Conservation (phyloP, 2,329 filamentous ascomycete species). For the Microcyclospora pomicola region DNA sequence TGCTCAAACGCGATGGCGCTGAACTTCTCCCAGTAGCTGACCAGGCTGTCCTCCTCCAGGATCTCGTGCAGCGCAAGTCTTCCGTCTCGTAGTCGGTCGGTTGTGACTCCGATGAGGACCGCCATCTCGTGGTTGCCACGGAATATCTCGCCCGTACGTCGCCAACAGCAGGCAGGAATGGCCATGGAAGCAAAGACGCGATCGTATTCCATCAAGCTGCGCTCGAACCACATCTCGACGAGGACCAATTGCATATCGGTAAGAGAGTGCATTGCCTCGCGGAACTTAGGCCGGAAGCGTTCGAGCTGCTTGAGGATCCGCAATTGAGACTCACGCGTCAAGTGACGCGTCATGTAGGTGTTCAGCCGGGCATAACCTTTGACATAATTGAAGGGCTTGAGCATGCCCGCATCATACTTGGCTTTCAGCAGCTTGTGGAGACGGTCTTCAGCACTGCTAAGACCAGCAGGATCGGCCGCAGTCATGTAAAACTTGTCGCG, state of each 20-base stretch:
- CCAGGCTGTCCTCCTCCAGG: constrained; percentile 83
- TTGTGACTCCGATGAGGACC: constrained; percentile 81
- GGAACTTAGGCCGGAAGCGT: constrained; percentile 86
- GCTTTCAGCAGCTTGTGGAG: constrained; percentile 90
- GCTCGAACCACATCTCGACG: constrained; percentile 99
- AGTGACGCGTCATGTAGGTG: constrained; percentile 81
- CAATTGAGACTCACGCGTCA: constrained; percentile 68
- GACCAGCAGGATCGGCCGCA: constrained; percentile 82
- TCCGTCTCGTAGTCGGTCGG: constrained; percentile 81
- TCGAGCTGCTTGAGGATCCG: constrained; percentile 87
- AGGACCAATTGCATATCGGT: constrained; percentile 89
- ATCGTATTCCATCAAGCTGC: constrained; percentile 92
- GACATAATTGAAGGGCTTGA: constrained; percentile 97
- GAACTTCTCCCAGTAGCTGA: constrained; percentile 98
- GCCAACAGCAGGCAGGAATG: constrained; percentile 93
- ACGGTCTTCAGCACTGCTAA: constrained; percentile 76
- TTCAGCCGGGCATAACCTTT: constrained; percentile 85
- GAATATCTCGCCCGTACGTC: constrained; percentile 92
- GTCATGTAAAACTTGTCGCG: constrained; percentile 89
- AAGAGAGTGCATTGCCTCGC: constrained; percentile 81
- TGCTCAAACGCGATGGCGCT: constrained; percentile 93
- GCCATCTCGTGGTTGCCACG: constrained; percentile 98
- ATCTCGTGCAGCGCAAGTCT: constrained; percentile 93
- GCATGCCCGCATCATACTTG: constrained; percentile 87
- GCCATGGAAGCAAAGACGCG: constrained; percentile 98